phyloP scores from a whole-genome alignment of 1,139 yeast genomes.

The Suhomyces maxii region DNA sequence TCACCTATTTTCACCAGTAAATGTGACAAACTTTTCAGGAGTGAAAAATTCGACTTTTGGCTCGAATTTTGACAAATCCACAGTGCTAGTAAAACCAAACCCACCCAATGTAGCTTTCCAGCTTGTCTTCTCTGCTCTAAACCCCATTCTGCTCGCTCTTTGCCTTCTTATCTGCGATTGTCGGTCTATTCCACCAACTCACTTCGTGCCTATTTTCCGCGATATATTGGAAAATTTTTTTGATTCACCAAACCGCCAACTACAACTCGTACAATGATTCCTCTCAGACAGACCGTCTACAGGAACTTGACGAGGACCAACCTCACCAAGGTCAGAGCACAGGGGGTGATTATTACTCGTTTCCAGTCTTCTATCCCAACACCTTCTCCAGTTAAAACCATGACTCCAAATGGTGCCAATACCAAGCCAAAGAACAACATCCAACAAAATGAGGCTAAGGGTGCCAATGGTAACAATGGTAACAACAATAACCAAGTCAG shows the following conservation, averaged over 20 bases:
- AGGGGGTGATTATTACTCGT: constrained; percentile 12
- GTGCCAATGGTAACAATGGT: background rate
- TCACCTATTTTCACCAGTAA: no score
- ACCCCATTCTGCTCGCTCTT: background rate
- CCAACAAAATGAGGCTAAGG: constrained; percentile 3
- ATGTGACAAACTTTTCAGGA: no score
- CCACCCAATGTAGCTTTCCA: no score
- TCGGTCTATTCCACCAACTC: background rate
- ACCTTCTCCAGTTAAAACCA: background rate
- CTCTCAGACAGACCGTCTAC: constrained; percentile 22
- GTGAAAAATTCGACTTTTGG: no score
- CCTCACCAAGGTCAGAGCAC: constrained; percentile 11
- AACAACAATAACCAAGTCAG: background rate
- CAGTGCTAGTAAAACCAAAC: no score
- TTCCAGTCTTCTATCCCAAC: constrained; percentile 16
- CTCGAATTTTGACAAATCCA: no score
- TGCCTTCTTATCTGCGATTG: background rate
- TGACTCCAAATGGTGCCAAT: constrained; percentile 1
- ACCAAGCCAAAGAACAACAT: background rate
- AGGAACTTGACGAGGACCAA: constrained; percentile 19
- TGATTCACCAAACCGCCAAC: background rate
- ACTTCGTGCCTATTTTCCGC: background rate
- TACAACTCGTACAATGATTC: constrained; percentile 18
- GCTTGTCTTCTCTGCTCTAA: no score
- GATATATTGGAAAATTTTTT: constrained; percentile 8